These are phyloP conservation scores for Puccinia polysora DNA, from an alignment of 1,284 basidiomycete species.

Conservation along the genomic window DNA sequence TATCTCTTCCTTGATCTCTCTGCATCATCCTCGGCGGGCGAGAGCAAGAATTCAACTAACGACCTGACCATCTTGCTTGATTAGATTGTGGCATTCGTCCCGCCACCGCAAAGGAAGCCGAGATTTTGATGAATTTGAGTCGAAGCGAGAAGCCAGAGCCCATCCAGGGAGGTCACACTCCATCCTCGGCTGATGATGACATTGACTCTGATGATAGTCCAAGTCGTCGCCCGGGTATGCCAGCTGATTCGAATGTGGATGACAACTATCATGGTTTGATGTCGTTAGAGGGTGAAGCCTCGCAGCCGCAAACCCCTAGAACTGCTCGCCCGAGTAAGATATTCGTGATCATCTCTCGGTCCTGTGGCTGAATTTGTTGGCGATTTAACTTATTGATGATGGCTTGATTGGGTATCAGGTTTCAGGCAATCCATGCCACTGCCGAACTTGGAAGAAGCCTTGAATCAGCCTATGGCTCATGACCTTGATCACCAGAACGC, in stretches of 20 bases:
- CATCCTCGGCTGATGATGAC: constrained; percentile 35
- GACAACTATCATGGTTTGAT: constrained; percentile 13
- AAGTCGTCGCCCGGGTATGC: constrained; percentile 10
- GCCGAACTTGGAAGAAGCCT: constrained; percentile 29
- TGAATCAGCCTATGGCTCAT: constrained; percentile 13
- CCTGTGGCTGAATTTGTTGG: too few relatives aligned
- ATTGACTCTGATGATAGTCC: constrained; percentile 35
- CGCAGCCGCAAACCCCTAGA: constrained; percentile 51
- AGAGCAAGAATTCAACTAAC: neutral
- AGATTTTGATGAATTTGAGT: constrained; percentile 41
- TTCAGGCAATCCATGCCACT: constrained; percentile 1
- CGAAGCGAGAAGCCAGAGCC: constrained; percentile 41
- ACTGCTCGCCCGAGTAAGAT: constrained; percentile 48
- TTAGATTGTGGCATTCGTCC: constrained; percentile 42
- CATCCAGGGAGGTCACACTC: constrained; percentile 7
- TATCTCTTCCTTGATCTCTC: constrained; percentile 47
- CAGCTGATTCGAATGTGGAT: neutral
- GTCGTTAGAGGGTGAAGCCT: constrained; percentile 20
- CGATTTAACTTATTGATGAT: too few relatives aligned
- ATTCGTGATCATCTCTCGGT: constrained; percentile 4
- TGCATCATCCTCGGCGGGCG: too few relatives aligned
- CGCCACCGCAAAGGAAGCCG: constrained; percentile 43
- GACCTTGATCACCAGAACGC: constrained; percentile 53
- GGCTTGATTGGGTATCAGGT: constrained; percentile 8
- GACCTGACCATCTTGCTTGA: neutral